Conservation (phyloP, 495 filamentous ascomycete genomes). For the Lineolata rhizophorae region DNA sequence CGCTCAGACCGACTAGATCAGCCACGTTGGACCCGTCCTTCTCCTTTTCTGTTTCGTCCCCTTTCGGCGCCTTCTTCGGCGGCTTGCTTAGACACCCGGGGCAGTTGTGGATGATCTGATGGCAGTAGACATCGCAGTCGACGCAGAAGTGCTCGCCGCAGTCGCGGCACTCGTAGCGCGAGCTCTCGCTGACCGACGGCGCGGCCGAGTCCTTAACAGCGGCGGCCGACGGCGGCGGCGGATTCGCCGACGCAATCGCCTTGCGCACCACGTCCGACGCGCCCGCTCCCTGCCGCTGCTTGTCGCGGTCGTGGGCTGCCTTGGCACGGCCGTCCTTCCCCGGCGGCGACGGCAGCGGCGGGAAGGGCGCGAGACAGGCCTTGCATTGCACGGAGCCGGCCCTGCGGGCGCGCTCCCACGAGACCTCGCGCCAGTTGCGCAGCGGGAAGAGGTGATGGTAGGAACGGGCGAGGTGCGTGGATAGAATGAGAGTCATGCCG, state of each 20-base stretch:
- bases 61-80: too few relatives aligned
- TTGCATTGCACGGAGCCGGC: conserved; percentile 26
- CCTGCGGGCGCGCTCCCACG: conserved; percentile 45
- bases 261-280: conserved; percentile 2
- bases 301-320: conserved; percentile 2
- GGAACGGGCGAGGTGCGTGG: conserved; percentile 83
- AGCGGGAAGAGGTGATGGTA: conserved; percentile 95
- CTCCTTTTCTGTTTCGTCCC: too few relatives aligned
- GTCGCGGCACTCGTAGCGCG: conserved; percentile 65
- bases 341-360: conserved; percentile 15
- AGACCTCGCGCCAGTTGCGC: conserved; percentile 71
- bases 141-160: conserved; percentile 88
- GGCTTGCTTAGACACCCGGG: too few relatives aligned
- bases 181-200: conserved; percentile 61
- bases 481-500: conserved; percentile 78
- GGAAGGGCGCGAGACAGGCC: conserved; percentile 30
- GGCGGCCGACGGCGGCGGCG: conserved; percentile 2
- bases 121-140: conserved; percentile 87
- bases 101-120: conserved; percentile 87
- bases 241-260: conserved; percentile 4
- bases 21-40: too few relatives aligned
- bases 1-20: too few relatives aligned
- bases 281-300: background rate
- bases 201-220: conserved; percentile 18
- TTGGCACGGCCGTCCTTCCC: conserved; percentile 7